These are phyloP conservation scores for Eragrostis curvula DNA, from an alignment of 176 grass and related monocot genomes.

Conservation along the genomic window DNA sequence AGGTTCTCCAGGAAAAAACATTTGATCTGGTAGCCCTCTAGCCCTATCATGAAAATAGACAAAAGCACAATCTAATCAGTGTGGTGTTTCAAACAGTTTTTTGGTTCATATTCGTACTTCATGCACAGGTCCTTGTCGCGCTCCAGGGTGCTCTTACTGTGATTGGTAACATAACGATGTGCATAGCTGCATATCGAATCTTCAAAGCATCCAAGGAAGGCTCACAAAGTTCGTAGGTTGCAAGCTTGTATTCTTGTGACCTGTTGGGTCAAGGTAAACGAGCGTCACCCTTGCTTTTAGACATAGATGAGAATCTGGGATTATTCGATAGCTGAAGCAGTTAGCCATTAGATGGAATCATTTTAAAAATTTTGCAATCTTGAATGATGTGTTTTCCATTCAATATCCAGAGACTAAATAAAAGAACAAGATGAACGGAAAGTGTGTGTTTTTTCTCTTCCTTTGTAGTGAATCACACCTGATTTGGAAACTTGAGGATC, in stretches of 20 bases:
- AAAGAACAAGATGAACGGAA: background rate
- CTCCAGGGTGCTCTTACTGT: conserved; percentile 81
- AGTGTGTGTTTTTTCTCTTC: background rate
- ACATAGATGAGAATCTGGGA: background rate
- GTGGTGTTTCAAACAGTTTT: conserved; percentile 1
- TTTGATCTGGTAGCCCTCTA: background rate
- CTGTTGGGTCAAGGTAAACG: conserved; percentile 14
- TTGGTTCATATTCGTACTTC: background rate
- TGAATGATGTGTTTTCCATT: background rate
- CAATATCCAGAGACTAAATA: background rate
- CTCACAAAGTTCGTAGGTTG: conserved; percentile 56
- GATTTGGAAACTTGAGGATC: conserved; percentile 13
- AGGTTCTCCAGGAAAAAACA: background rate
- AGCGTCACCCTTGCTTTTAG: background rate
- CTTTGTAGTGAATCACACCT: background rate
- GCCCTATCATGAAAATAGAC: background rate
- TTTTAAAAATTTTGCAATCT: background rate
- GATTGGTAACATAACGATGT: conserved; percentile 90
- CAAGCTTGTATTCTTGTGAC: conserved; percentile 7
- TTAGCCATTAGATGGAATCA: background rate
- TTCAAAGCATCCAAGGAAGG: conserved; percentile 81
- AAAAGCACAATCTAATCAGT: conserved; percentile 6
- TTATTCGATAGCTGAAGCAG: background rate
- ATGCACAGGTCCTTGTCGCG: conserved; percentile 73
- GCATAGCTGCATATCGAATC: conserved; percentile 88